Percentiles rank a stretch among this genome's conserved stretches.
Evolutionary conservation across 2,329 filamentous ascomycete genomes (phyloP).

Genomic region (Talaromyces sp.): DNA sequence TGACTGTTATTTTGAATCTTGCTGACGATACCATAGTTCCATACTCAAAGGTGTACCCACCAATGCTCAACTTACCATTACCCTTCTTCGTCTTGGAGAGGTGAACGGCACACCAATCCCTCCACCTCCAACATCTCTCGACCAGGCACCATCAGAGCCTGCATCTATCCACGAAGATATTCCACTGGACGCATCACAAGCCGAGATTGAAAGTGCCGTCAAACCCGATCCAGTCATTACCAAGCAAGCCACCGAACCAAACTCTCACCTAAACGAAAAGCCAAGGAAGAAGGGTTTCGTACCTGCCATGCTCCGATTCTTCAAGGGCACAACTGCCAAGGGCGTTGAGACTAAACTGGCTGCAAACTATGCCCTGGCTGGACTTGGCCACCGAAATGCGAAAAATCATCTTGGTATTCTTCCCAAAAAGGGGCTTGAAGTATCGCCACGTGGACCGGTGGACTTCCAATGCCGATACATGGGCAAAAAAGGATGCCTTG

Average conservation of each 20-base stretch:
- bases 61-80: conserved; percentile 79
- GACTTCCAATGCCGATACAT: conserved; percentile 72
- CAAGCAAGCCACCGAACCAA: conserved; percentile 6
- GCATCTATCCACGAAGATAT: conserved; percentile 54
- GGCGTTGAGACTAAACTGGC: conserved; percentile 70
- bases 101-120: conserved; percentile 76
- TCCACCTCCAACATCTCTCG: conserved; percentile 51
- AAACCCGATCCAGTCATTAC: conserved; percentile 47
- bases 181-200: conserved; percentile 60
- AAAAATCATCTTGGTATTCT: conserved; percentile 72
- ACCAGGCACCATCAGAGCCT: conserved; percentile 51
- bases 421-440: conserved; percentile 43
- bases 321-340: conserved; percentile 69
- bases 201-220: conserved; percentile 65
- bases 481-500: conserved; percentile 70
- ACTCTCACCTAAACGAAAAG: conserved; percentile 6
- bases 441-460: conserved; percentile 62
- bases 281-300: conserved; percentile 32
- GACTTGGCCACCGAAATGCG: conserved; percentile 59
- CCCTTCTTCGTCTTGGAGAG: conserved; percentile 77
- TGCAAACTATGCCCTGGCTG: conserved; percentile 69
- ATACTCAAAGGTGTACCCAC: conserved; percentile 79
- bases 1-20: not conserved
- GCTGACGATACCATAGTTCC: conserved; percentile 48
- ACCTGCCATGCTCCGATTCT: conserved; percentile 60